Base-by-base conservation (phyloP, 345 rosid genomes). In the Boechera divaricarpa region DNA sequence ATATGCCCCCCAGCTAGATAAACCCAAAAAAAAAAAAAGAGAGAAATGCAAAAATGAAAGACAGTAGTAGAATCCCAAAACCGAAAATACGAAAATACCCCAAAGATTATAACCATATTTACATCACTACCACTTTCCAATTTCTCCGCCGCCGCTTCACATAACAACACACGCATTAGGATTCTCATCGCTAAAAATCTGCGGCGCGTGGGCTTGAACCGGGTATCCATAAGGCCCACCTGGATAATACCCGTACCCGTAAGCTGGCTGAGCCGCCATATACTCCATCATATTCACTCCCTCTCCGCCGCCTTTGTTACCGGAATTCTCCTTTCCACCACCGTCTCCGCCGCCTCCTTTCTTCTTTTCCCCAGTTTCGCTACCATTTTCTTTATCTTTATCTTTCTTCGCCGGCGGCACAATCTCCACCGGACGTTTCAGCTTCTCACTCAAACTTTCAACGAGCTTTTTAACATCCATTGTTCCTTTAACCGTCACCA, bases 401-500 rank as follows among this genome's bases (percentile, higher is more conserved):
- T 90, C 89, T 26, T 89, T 89, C 77, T 86, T 87, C 5, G 89
- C 90, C 11, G 91, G 88, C 5, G 90, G 86, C 24, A 88, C 90
- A 10, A 94, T 85, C 70, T 90, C 98, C 42, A 94, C 94, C 31
- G 18, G 69, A 63, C 95, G 82, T 49, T 67, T 85, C 62, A 92
- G 83, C 84, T 86, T 94, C 55, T 77, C 81, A 13, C 64, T 24
- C 10, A 94, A 86, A 55, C 54, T 47, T 16, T 86, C 79, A 0
- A 45, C 81, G 21, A 90, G 77, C 10, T 82, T 83, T 57, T 88
- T 87, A 3, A 78, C 87, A 60, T 92, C 94, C 91, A 88, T 85
- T 15, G 85, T 90, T 8, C 98, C 98, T 41, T 86, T 90, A 12
- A 92, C 97, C 13, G 90, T 81, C 26, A 92, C 90, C 1, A 83